These are phyloP conservation scores for Geotrichum siamense DNA, from an alignment of 1,139 yeast species.

Conservation along the genomic window DNA sequence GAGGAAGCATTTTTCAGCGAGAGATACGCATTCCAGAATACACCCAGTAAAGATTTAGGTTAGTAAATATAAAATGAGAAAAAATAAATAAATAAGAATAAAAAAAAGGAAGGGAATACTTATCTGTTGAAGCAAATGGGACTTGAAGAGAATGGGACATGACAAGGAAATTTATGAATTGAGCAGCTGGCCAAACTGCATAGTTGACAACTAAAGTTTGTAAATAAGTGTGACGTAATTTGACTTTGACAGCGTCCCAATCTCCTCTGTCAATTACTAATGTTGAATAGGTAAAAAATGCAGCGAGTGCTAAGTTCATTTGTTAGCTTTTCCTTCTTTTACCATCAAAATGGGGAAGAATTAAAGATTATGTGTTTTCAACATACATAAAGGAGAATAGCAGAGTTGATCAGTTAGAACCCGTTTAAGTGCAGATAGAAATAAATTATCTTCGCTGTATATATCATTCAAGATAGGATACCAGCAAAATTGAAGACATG, in stretches of 20 bases:
- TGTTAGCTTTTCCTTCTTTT: no score
- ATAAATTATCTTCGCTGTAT: slow-evolving; percentile 66
- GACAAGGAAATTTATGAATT: slow-evolving; percentile 74
- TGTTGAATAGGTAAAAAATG: slow-evolving; percentile 79
- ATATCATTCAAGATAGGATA: slow-evolving; percentile 70
- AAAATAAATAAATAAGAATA: background rate
- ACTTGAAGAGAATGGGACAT: slow-evolving; percentile 79
- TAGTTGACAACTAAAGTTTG: slow-evolving; percentile 74
- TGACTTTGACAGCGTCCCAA: slow-evolving; percentile 53
- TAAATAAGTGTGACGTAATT: slow-evolving; percentile 59
- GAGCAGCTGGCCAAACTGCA: slow-evolving; percentile 93
- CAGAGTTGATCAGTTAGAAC: slow-evolving; percentile 85
- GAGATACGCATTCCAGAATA: slow-evolving; percentile 85
- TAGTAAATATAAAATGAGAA: background rate
- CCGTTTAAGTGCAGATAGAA: slow-evolving; percentile 75
- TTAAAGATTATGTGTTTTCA: no score
- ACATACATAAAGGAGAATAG: slow-evolving; percentile 64
- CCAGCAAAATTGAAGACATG: slow-evolving; percentile 86
- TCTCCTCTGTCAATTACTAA: slow-evolving; percentile 72
- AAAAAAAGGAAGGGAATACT: slow-evolving; percentile 4
- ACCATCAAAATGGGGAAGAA: slow-evolving; percentile 4
- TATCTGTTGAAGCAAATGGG: slow-evolving; percentile 72
- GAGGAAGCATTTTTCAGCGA: slow-evolving; percentile 36
- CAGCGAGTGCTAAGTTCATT: slow-evolving; percentile 53
- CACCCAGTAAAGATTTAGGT: slow-evolving; percentile 45